phyloP scores from a whole-genome alignment of 1,139 yeast genomes.

The Tardiomyces depauwii region DNA sequence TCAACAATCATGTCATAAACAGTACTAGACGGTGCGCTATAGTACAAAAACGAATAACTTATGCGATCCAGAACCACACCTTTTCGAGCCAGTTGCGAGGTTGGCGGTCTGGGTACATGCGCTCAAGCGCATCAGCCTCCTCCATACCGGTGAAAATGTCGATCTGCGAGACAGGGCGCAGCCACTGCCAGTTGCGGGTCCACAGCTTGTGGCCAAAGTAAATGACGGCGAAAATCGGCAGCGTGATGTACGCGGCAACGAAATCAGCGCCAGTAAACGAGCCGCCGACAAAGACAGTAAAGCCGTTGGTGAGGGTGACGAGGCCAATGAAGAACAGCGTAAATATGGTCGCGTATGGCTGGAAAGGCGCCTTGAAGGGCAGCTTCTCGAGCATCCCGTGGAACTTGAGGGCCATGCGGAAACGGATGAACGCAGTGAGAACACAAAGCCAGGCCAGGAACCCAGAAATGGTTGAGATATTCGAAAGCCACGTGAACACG shows the following conservation, averaged over 20 bases:
- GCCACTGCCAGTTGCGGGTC: slow-evolving; percentile 34
- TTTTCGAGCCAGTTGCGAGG: slow-evolving; percentile 30
- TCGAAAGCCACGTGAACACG: slow-evolving; percentile 36
- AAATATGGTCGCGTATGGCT: slow-evolving; percentile 38
- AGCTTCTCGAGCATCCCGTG: slow-evolving; percentile 19
- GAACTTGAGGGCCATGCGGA: slow-evolving; percentile 41
- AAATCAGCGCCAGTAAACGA: slow-evolving; percentile 40
- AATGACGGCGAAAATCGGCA: slow-evolving; percentile 35
- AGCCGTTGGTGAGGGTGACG: slow-evolving; percentile 62
- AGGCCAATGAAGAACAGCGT: slow-evolving; percentile 33
- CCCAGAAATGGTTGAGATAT: slow-evolving; percentile 35
- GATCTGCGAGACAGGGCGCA: slow-evolving; percentile 32
- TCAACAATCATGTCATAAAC: too few species aligned
- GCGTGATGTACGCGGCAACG: slow-evolving; percentile 42
- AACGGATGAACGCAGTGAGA: slow-evolving; percentile 37
- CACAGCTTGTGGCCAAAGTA: slow-evolving; percentile 42
- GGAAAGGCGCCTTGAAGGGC: slow-evolving; percentile 34
- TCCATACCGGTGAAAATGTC: slow-evolving; percentile 42
- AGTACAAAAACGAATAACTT: slow-evolving; percentile 1
- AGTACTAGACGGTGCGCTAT: background rate
- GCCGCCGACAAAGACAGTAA: slow-evolving; percentile 45
- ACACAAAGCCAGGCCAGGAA: slow-evolving; percentile 35
- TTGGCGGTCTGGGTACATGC: slow-evolving; percentile 23
- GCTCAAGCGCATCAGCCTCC: slow-evolving; percentile 37
- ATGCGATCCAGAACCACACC: slow-evolving; percentile 34